Evolutionary conservation across 352 stramenopile species (phyloP), one percentile per base, ranked within the genome.

Genomic region (Hyphochytrium catenoides): DNA sequence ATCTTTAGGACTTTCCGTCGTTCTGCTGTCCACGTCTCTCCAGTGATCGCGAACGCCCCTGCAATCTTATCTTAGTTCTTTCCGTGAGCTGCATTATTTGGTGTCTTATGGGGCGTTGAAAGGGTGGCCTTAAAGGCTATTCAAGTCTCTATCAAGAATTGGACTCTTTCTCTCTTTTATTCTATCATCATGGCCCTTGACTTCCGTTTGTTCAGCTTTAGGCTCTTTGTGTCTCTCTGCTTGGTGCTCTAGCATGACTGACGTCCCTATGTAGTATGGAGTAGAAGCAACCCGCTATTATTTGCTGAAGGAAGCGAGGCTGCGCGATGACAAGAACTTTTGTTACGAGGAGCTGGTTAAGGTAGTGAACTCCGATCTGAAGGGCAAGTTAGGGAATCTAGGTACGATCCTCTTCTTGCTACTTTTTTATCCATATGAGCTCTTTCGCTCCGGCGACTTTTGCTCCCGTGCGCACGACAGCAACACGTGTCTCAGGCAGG

Each of bases 321-420:
- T 95, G 35, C 87, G 88, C 21, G 78, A 85, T 39, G 91, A 99
- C 45, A 62, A 95, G 8, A 67, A 87, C 41, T 89, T 88, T 46
- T 77, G 59, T 39, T 51, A 52, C 8, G 54, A 53, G 15, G 66
- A 68, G 29, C 66, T 99, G 12, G 67, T 90, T 24, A 66, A 92
- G 26, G 86, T 87, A 46, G 82, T 96, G 36, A 98, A 98, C 64
- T 78, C 73, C 25, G 89, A 98, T 47, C 56, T 88, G 1, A 73
- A 70, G 23, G 71, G 89, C 32, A 86, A 71, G 12, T 57, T 89
- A 8, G 76, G 76, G n/a, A 91, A 91, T 38, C 53, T 91, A 9
- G 43, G 43, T 49, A n/a, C n/a, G 11, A 34, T 32, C 1, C 8
- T n/a, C 31, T 36, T 31, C 30, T 21, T 0, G 19, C 44, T 18